phyloP scores from a whole-genome alignment of 768 basidiomycete species.

The Collybia sordida region DNA sequence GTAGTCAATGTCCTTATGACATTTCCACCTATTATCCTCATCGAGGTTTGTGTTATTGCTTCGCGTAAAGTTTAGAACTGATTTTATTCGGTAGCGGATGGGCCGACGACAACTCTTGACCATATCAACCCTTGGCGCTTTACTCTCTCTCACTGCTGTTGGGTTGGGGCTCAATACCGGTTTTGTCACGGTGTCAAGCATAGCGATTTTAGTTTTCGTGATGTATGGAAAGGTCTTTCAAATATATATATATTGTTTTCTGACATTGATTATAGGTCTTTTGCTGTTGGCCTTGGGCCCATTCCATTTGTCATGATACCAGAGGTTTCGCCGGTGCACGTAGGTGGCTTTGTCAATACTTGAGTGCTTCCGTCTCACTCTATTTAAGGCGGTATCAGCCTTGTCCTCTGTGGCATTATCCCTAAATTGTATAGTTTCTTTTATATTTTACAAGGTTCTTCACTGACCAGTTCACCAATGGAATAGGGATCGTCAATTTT shows the following conservation, averaged over 20 bases:
- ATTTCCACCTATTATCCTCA: conserved; percentile 83
- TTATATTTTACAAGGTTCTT: conserved; percentile 4
- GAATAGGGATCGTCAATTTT: conserved; percentile 81
- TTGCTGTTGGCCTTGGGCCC: conserved; percentile 88
- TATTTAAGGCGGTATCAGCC: conserved; percentile 69
- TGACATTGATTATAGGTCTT: conserved; percentile 52
- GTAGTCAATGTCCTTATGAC: conserved; percentile 83
- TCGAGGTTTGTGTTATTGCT: conserved; percentile 58
- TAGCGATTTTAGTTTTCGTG: conserved; percentile 78
- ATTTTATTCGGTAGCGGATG: conserved; percentile 47
- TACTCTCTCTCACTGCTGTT: conserved; percentile 63
- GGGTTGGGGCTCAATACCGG: conserved; percentile 71
- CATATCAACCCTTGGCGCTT: conserved; percentile 63
- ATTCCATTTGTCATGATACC: conserved; percentile 92
- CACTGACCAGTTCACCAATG: not conserved
- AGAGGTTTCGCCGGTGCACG: conserved; percentile 81
- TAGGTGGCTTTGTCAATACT: conserved; percentile 33
- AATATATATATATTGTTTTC: conserved; percentile 5
- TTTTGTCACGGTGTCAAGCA: conserved; percentile 59
- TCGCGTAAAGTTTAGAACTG: not conserved
- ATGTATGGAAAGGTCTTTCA: conserved; percentile 42
- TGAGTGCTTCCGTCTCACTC: too few relatives aligned
- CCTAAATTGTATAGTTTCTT: conserved; percentile 55
- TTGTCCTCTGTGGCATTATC: conserved; percentile 76
- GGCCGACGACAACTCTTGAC: conserved; percentile 73